Percentiles rank a stretch among this genome's conserved stretches.
Evolutionary conservation across 352 stramenopile genomes (phyloP).

Genomic region (Phytopythium montanum): DNA sequence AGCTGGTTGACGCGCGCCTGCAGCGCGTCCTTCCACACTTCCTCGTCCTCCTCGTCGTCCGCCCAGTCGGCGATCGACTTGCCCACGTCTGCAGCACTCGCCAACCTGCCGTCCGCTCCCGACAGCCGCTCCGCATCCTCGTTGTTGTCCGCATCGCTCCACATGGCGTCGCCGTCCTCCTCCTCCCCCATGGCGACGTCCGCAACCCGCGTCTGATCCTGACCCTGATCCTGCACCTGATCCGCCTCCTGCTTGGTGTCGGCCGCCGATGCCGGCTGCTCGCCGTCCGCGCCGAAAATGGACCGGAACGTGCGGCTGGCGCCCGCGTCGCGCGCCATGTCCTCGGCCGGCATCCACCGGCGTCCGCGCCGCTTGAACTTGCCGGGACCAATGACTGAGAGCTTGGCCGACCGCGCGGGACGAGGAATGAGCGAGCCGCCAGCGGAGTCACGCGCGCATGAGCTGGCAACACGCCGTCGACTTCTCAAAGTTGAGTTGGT

Average conservation of each 20-base stretch:
- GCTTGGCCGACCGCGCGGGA: background rate
- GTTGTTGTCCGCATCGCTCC: constrained; percentile 44
- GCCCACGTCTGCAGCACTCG: constrained; percentile 15
- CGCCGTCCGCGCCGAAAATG: constrained; percentile 32
- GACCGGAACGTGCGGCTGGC: constrained; percentile 72
- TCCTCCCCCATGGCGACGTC: constrained; percentile 11
- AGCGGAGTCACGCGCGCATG: too few relatives aligned
- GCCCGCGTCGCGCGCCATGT: constrained; percentile 42
- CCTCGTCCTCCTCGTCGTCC: constrained; percentile 76
- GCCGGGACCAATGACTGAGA: too few relatives aligned
- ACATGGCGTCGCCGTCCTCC: constrained; percentile 47
- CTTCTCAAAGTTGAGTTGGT: too few relatives aligned
- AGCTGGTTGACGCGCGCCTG: constrained; percentile 76
- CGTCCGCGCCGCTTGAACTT: background rate
- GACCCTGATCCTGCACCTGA: background rate
- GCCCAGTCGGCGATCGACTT: constrained; percentile 75
- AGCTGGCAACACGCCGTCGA: too few relatives aligned
- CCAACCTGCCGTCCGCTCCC: background rate
- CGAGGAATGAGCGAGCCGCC: too few relatives aligned
- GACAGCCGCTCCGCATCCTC: background rate
- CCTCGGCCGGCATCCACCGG: constrained; percentile 22
- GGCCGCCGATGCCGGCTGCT: background rate
- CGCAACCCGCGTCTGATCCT: background rate
- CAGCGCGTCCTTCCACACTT: constrained; percentile 74
- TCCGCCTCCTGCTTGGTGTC: background rate